These are phyloP conservation scores for Alloteropsis angusta DNA, from an alignment of 202 grass and related monocot species.

Conservation along the genomic window DNA sequence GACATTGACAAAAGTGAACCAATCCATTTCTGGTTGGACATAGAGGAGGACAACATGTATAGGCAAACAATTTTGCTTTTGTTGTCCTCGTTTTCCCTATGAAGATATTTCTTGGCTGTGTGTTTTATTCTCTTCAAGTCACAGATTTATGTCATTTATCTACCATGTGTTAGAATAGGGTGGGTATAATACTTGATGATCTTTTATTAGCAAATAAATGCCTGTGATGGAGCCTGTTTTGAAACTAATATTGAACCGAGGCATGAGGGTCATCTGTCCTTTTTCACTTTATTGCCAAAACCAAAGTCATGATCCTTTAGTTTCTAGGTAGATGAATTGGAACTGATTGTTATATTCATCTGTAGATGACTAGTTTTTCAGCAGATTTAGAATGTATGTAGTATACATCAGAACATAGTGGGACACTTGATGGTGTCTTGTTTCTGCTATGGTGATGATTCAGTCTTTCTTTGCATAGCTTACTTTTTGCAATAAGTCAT, in stretches of 20 bases:
- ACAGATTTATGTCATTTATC: background rate
- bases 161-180: background rate
- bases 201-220: background rate
- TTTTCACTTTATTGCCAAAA: background rate
- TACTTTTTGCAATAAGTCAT: background rate
- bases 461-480: background rate
- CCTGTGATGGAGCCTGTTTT: background rate
- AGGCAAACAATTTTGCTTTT: background rate
- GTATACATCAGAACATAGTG: background rate
- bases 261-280: background rate
- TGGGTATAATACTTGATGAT: background rate
- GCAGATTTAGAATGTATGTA: background rate
- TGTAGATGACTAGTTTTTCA: background rate
- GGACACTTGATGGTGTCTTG: background rate
- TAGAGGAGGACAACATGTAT: background rate
- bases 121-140: background rate
- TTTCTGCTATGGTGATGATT: background rate
- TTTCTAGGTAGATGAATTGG: background rate
- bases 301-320: background rate
- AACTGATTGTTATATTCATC: background rate
- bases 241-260: background rate
- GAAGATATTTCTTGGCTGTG: background rate
- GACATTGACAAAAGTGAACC: background rate
- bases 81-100: background rate
- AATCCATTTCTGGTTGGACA: background rate